Conservation (phyloP, 192 early-diverging fungal genomes). For the Lunasporangiospora selenospora region DNA sequence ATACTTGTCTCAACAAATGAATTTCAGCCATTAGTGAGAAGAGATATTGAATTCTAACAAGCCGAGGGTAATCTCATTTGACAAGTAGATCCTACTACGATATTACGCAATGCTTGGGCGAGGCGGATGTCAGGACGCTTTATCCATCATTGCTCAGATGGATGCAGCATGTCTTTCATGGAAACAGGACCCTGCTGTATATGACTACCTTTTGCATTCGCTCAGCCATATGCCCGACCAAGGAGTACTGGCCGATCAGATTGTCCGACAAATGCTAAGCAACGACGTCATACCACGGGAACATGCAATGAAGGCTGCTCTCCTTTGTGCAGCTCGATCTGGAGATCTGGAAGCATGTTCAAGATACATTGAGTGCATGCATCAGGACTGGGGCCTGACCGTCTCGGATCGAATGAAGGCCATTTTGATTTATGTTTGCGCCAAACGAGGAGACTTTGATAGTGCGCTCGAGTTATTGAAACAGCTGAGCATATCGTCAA, state of each 20-base stretch:
- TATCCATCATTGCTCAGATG: slow-evolving; percentile 11
- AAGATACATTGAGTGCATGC: slow-evolving; percentile 29
- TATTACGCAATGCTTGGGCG: slow-evolving; percentile 24
- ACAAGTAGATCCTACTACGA: slow-evolving; percentile 12
- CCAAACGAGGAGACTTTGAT: slow-evolving; percentile 42
- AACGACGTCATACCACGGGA: slow-evolving; percentile 27
- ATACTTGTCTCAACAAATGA: no score
- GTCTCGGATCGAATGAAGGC: slow-evolving; percentile 37
- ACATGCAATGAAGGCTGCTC: slow-evolving; percentile 31
- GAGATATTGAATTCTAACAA: no score
- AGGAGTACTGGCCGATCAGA: slow-evolving; percentile 4
- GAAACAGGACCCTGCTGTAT: slow-evolving; percentile 15
- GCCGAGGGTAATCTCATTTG: no score
- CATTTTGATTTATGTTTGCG: slow-evolving; percentile 37
- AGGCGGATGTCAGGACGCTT: slow-evolving; percentile 11
- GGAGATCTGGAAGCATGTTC: slow-evolving; percentile 28
- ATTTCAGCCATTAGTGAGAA: no score
- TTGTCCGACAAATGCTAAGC: slow-evolving; percentile 26
- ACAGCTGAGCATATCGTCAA: slow-evolving; percentile 27
- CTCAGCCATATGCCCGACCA: slow-evolving; percentile 23
- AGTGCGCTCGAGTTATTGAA: slow-evolving; percentile 23
- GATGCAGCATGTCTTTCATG: slow-evolving; percentile 8
- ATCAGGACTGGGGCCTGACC: slow-evolving; percentile 20
- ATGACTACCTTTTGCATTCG: slow-evolving; percentile 24
- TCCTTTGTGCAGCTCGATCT: slow-evolving; percentile 35